phyloP scores from a whole-genome alignment of 257 asterid species.

The Phtheirospermum japonicum region DNA sequence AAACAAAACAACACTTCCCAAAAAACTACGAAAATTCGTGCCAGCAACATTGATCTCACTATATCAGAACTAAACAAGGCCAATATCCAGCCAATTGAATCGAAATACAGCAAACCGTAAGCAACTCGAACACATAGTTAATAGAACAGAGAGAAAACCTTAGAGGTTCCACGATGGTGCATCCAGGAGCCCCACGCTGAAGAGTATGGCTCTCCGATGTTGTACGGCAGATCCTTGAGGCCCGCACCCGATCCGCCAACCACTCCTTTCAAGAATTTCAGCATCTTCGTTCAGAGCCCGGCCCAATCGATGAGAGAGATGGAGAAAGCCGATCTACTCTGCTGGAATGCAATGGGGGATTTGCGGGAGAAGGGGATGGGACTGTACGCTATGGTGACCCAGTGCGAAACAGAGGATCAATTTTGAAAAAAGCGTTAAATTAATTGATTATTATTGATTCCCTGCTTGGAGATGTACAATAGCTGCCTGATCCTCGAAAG shows the following conservation, averaged over 20 bases:
- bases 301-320: slow-evolving; percentile 27
- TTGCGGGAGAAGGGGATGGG: slow-evolving; percentile 32
- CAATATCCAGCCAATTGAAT: slow-evolving; percentile 8
- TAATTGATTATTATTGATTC: slow-evolving; percentile 2
- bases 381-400: slow-evolving; percentile 28
- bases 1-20: too few relatives aligned
- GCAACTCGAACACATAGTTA: slow-evolving; percentile 17
- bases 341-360: slow-evolving; percentile 24
- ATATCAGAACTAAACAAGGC: slow-evolving; percentile 22
- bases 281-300: slow-evolving; percentile 44
- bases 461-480: background rate
- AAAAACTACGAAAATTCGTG: too few relatives aligned
- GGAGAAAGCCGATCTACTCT: slow-evolving; percentile 31
- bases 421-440: too few relatives aligned
- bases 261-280: slow-evolving; percentile 91
- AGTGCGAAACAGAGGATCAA: slow-evolving; percentile 38
- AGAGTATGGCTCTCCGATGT: slow-evolving; percentile 93
- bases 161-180: slow-evolving; percentile 87
- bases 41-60: slow-evolving; percentile 24
- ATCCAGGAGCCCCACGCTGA: slow-evolving; percentile 99
- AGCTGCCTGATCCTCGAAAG: too few relatives aligned
- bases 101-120: slow-evolving; percentile 22
- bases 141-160: slow-evolving; percentile 38
- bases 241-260: slow-evolving; percentile 95
- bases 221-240: slow-evolving; percentile 93